Evolutionary conservation across 495 filamentous ascomycete genomes (phyloP), one percentile per base, ranked within the genome.

Genomic region (Aspergillus homomorphus): DNA sequence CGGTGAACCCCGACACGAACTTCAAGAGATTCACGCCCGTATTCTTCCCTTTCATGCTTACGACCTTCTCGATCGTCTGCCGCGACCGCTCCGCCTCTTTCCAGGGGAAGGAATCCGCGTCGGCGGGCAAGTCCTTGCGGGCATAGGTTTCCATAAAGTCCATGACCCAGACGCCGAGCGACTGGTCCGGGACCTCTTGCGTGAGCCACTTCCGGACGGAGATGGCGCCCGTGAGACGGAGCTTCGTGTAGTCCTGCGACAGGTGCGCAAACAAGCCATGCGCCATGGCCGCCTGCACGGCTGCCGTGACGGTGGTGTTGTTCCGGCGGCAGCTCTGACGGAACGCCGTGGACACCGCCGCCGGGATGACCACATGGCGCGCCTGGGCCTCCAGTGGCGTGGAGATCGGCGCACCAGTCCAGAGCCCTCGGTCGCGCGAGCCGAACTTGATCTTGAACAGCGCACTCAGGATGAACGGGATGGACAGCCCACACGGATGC

Each of bases 101-200:
- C 78, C 78, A 81, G 1, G 70, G 69, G 54, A 75, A 68, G 1
- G 46, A 45, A 3, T 24, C 15, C 6, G 24, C 15, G 3, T 57
- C 22, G 3, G 30, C 16, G 6, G 56, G 42, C 6, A 70, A 24
- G 4, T 53, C 23, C 2, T 51, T 57, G 19, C 66, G 61, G 2
- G 43, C 15, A 30, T 65, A 65, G 12, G 38, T 42, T 19, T 73
- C 68, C n/a, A 46, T 45, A 18, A 55, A 61, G 2, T 69, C 69
- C 21, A 62, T 61, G 1, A 76, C 68, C 61, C 64, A 76, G 15
- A 75, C 73, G 22, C 77, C 76, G 57, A 80, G 76, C 0, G 62
- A 63, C 3, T 73, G 69, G 7, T 72, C 71, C 0, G 62, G 67
- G 42, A 73, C 67, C 7, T n/a, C 22, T n/a, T 66, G 66, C 2